A percentile compares a stretch with the other conserved stretches of the same genome.
Conservation (phyloP, 257 asterid species). For the Sherardia arvensis region DNA sequence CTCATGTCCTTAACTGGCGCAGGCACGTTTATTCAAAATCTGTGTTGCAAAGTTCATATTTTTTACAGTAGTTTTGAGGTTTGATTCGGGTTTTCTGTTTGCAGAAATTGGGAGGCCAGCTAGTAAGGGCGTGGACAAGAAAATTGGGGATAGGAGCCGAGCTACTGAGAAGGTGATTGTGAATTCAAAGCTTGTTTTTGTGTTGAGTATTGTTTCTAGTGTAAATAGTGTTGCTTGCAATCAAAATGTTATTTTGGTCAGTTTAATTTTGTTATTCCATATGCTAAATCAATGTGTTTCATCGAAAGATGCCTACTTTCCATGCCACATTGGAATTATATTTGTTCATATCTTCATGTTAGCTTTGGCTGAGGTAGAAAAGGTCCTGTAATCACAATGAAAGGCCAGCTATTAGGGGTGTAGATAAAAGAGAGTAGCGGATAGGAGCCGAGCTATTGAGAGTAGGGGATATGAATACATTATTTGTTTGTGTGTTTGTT, state of each 20-base stretch:
- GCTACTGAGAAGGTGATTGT: slow-evolving; percentile 30
- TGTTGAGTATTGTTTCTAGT: not conserved
- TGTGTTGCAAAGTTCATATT: not conserved
- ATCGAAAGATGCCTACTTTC: not conserved
- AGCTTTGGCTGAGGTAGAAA: not conserved
- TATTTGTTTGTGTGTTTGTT: too few species aligned
- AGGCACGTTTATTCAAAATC: slow-evolving; percentile 1
- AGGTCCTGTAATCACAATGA: too few species aligned
- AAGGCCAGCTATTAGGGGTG: too few species aligned
- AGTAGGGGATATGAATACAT: too few species aligned
- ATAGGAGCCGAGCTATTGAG: too few species aligned
- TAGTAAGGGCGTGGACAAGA: slow-evolving; percentile 10
- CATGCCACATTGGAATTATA: not conserved
- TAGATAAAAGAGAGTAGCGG: too few species aligned
- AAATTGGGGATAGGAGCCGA: slow-evolving; percentile 17
- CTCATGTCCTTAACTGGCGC: slow-evolving; percentile 50
- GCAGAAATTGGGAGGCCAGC: slow-evolving; percentile 22
- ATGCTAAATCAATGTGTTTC: not conserved
- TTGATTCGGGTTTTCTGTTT: not conserved
- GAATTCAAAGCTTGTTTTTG: not conserved
- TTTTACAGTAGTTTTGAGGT: not conserved
- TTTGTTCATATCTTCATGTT: slow-evolving; percentile 5
- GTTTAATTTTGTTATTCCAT: not conserved
- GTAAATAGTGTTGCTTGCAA: not conserved
- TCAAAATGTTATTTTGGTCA: not conserved